These are phyloP conservation scores for Kwoniella europaea DNA, from an alignment of 768 basidiomycete genomes.

Conservation along the genomic window DNA sequence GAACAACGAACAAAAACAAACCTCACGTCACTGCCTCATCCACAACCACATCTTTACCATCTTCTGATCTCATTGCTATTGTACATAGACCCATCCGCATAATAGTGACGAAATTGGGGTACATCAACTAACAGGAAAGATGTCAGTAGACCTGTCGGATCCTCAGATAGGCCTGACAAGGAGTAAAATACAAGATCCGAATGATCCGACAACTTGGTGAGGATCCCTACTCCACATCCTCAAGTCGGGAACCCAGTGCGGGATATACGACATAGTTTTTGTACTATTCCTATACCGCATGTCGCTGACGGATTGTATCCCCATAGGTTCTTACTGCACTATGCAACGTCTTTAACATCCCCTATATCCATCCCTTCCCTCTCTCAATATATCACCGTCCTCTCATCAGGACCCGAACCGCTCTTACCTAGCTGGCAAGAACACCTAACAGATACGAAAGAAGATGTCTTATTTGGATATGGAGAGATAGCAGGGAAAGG, in stretches of 20 bases:
- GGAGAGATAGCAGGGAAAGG: constrained; percentile 43
- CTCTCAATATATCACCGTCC: constrained; percentile 17
- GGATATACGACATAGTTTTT: background rate
- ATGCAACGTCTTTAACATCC: constrained; percentile 23
- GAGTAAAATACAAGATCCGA: constrained; percentile 20
- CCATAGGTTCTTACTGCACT: constrained; percentile 40
- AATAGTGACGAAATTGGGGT: background rate
- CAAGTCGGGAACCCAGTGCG: background rate
- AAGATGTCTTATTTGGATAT: constrained; percentile 48
- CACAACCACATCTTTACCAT: background rate
- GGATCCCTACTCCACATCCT: constrained; percentile 5
- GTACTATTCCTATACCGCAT: background rate
- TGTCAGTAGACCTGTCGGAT: constrained; percentile 46
- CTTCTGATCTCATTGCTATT: background rate
- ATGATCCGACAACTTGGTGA: constrained; percentile 37
- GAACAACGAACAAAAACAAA: background rate
- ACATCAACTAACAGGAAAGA: background rate
- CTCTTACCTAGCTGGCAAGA: constrained; percentile 32
- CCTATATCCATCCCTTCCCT: background rate
- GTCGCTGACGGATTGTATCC: background rate
- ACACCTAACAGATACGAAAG: constrained; percentile 14
- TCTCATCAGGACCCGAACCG: constrained; percentile 31
- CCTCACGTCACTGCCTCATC: constrained; percentile 12
- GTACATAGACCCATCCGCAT: background rate
- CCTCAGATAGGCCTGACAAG: constrained; percentile 28